These are phyloP conservation scores for Firmiana major DNA, from an alignment of 345 rosid genomes.

Conservation along the genomic window DNA sequence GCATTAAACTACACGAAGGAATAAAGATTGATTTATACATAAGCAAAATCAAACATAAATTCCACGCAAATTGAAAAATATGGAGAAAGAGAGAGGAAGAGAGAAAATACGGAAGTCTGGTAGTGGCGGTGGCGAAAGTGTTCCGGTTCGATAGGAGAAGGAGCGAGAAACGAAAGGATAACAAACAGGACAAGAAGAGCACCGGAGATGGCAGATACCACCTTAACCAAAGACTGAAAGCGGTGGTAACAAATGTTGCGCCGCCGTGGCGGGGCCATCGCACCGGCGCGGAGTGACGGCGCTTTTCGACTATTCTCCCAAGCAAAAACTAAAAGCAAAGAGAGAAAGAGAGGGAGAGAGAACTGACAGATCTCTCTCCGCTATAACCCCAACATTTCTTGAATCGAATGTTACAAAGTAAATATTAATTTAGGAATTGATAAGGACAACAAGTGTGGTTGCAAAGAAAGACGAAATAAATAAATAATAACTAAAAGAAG, in stretches of 20 bases:
- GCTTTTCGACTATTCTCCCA: slow-evolving; percentile 11
- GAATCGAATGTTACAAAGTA: not conserved
- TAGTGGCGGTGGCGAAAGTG: slow-evolving; percentile 29
- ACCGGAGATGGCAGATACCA: slow-evolving; percentile 46
- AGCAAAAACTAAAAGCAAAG: not conserved
- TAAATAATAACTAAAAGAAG: too few species aligned
- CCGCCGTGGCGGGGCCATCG: slow-evolving; percentile 74
- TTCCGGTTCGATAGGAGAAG: slow-evolving; percentile 59
- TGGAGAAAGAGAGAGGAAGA: not conserved
- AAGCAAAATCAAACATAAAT: not conserved
- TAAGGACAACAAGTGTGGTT: slow-evolving; percentile 3
- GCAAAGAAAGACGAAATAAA: too few species aligned
- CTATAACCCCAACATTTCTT: slow-evolving; percentile 13
- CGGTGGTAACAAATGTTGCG: slow-evolving; percentile 52
- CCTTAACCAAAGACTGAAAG: slow-evolving; percentile 46
- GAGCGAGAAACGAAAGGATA: slow-evolving; percentile 65
- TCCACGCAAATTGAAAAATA: not conserved
- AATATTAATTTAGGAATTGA: not conserved
- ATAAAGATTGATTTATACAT: not conserved
- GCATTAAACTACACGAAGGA: slow-evolving; percentile 20
- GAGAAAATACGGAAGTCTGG: slow-evolving; percentile 32
- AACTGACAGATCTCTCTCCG: not conserved
- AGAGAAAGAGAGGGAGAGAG: not conserved
- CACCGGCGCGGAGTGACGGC: slow-evolving; percentile 11
- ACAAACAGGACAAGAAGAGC: slow-evolving; percentile 63